Percentiles rank a stretch among this genome's conserved stretches.
phyloP scores from a whole-genome alignment of 176 grass and related monocot species.

The Avena atlantica region DNA sequence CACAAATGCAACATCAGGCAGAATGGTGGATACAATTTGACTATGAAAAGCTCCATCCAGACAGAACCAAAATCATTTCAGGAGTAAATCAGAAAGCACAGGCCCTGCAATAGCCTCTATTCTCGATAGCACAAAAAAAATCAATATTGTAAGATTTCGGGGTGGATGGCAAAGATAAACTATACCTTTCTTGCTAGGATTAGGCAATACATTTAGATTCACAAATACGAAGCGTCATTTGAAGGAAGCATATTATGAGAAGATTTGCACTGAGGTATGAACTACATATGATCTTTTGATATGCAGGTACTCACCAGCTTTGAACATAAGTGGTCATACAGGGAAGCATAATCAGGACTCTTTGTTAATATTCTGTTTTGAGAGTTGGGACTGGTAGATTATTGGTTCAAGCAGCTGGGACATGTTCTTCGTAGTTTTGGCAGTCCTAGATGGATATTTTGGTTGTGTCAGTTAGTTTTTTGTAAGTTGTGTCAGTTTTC shows the following conservation, averaged over 20 bases:
- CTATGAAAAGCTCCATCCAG: background rate
- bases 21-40: constrained; percentile 22
- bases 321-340: background rate
- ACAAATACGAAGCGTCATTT: background rate
- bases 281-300: background rate
- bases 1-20: constrained; percentile 7
- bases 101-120: background rate
- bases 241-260: background rate
- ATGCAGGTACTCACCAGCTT: background rate
- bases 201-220: background rate
- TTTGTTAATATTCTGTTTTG: background rate
- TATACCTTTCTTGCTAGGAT: constrained; percentile 30
- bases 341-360: background rate
- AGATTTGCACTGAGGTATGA: background rate
- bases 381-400: constrained; percentile 10
- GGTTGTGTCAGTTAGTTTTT: background rate
- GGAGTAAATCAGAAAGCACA: background rate
- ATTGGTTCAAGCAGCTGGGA: background rate
- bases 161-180: background rate
- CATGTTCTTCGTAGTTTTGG: background rate
- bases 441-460: background rate
- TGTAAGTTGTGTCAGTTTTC: background rate
- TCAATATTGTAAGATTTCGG: background rate
- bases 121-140: background rate
- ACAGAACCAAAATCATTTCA: background rate